These are phyloP conservation scores for Geopyxis carbonaria DNA, from an alignment of 495 filamentous ascomycete genomes.

Conservation along the genomic window DNA sequence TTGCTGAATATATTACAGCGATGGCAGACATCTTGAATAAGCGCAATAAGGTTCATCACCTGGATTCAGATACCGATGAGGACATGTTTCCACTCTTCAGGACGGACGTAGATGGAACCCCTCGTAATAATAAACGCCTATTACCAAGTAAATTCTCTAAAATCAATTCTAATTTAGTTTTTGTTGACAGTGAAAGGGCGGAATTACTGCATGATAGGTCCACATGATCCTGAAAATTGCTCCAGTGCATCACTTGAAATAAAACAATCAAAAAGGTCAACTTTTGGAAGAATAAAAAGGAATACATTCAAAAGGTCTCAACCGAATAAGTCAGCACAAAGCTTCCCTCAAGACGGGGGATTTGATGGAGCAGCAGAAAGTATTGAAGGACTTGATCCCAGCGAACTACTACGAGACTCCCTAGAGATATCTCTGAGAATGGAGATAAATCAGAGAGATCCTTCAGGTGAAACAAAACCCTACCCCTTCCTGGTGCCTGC, in stretches of 20 bases:
- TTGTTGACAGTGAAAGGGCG: conserved; percentile 17
- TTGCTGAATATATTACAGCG: conserved; percentile 26
- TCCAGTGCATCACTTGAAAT: background rate
- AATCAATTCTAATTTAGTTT: conserved; percentile 9
- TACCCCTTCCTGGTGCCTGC: conserved; percentile 76
- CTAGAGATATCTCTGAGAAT: conserved; percentile 73
- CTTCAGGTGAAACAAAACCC: conserved; percentile 69
- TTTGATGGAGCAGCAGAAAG: conserved; percentile 5
- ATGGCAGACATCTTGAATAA: conserved; percentile 85
- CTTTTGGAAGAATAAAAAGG: conserved; percentile 18
- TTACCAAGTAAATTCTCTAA: conserved; percentile 45
- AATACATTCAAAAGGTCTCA: conserved; percentile 11
- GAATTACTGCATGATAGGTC: conserved; percentile 21
- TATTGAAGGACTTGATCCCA: conserved; percentile 4
- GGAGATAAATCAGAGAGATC: conserved; percentile 70
- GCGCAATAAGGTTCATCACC: conserved; percentile 83
- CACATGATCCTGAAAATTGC: conserved; percentile 5
- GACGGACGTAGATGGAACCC: conserved; percentile 72
- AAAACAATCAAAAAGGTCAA: conserved; percentile 13
- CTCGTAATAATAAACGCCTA: conserved; percentile 79
- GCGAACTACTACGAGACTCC: conserved; percentile 38
- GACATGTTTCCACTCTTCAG: conserved; percentile 87
- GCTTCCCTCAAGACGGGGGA: conserved; percentile 1
- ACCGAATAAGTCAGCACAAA: background rate
- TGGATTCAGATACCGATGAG: conserved; percentile 73